phyloP scores from a whole-genome alignment of 2,329 filamentous ascomycete species.

The Fusarium tricinctum region DNA sequence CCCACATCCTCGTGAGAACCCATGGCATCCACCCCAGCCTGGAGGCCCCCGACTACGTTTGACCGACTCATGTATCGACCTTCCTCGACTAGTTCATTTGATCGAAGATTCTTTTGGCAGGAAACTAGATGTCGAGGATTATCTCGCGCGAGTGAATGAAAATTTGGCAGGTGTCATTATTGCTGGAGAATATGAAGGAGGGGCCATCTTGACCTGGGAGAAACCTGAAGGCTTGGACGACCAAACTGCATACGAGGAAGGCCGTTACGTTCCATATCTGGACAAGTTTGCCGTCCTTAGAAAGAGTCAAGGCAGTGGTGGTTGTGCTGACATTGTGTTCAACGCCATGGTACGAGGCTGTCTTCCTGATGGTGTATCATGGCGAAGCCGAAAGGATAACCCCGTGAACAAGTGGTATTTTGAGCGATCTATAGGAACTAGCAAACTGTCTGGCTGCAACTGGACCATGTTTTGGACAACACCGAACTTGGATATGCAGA shows the following conservation, averaged over 20 bases:
- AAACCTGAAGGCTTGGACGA: constrained; percentile 72
- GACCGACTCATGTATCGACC: constrained; percentile 84
- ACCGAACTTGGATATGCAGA: constrained; percentile 69
- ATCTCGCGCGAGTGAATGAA: constrained; percentile 82
- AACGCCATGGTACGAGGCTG: constrained; percentile 93
- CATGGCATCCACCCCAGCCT: constrained; percentile 77
- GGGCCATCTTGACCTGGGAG: constrained; percentile 96
- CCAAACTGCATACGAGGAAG: constrained; percentile 66
- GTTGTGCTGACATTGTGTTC: constrained; percentile 96
- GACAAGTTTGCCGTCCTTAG: constrained; percentile 98
- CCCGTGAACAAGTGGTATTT: constrained; percentile 99
- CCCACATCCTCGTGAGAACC: constrained; percentile 76
- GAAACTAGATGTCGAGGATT: constrained; percentile 85
- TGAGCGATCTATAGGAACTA: constrained; percentile 85
- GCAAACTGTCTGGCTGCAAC: constrained; percentile 83
- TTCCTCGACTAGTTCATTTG: constrained; percentile 83
- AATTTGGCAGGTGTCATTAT: constrained; percentile 93
- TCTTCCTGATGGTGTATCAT: constrained; percentile 90
- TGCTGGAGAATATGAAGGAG: constrained; percentile 95
- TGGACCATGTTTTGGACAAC: constrained; percentile 99
- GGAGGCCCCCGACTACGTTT: constrained; percentile 75
- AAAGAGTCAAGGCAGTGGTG: constrained; percentile 87
- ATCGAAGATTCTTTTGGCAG: constrained; percentile 95
- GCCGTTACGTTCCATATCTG: constrained; percentile 87
- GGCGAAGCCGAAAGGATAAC: constrained; percentile 90